phyloP scores from a whole-genome alignment of 371 early-diverging fungal genomes.

The Nosema granulosis region DNA sequence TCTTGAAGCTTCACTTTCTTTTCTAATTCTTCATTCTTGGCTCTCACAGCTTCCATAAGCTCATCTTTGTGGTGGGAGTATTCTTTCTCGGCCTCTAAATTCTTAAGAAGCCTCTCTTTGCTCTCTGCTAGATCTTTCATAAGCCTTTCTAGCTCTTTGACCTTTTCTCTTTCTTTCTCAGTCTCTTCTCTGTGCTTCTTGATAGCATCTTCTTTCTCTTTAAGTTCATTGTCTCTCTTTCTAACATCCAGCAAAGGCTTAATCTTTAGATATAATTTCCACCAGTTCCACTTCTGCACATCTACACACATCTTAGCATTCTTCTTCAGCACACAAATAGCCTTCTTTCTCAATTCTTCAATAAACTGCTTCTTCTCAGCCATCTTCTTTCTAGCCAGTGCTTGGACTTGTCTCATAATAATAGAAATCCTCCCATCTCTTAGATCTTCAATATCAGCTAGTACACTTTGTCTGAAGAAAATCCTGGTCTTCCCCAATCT shows the following conservation, averaged over 20 bases:
- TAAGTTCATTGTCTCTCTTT: slow-evolving; percentile 72
- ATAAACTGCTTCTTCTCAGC: slow-evolving; percentile 69
- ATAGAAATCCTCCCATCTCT: slow-evolving; percentile 77
- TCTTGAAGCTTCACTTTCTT: background rate
- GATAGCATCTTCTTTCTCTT: slow-evolving; percentile 76
- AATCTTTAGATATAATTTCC: slow-evolving; percentile 78
- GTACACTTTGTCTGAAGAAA: slow-evolving; percentile 92
- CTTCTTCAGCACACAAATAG: slow-evolving; percentile 51
- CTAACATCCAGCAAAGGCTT: slow-evolving; percentile 87
- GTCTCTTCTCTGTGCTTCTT: slow-evolving; percentile 69
- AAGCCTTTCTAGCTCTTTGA: slow-evolving; percentile 70
- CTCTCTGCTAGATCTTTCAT: slow-evolving; percentile 73
- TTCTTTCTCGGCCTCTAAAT: slow-evolving; percentile 4
- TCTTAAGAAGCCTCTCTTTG: slow-evolving; percentile 13
- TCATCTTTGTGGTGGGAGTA: slow-evolving; percentile 23
- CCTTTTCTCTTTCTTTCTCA: slow-evolving; percentile 73
- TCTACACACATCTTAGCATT: slow-evolving; percentile 54
- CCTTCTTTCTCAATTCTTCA: slow-evolving; percentile 31
- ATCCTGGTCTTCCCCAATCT: slow-evolving; percentile 87
- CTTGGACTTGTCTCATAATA: slow-evolving; percentile 78
- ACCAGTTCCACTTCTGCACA: slow-evolving; percentile 65
- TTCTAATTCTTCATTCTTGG: slow-evolving; percentile 1
- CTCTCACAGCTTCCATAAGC: slow-evolving; percentile 22
- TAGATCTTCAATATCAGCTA: slow-evolving; percentile 85
- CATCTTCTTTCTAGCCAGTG: slow-evolving; percentile 76